A percentile compares a stretch with the other conserved stretches of the same genome.
Evolutionary conservation across 2,329 filamentous ascomycete genomes (phyloP).

Genomic region (Diaporthe vexans): DNA sequence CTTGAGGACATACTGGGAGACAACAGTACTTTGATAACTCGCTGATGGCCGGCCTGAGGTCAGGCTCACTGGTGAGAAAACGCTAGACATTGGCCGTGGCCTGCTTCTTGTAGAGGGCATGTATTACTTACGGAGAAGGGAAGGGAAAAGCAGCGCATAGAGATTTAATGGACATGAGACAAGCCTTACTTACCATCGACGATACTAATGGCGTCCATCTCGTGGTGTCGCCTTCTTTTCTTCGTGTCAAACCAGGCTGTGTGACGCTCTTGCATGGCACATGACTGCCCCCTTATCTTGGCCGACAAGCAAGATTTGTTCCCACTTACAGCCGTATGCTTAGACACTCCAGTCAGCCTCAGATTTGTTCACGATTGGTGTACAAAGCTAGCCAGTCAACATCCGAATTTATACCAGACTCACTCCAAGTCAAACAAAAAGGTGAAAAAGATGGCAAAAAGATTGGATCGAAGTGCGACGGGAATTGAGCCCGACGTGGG

Average conservation of each 20-base stretch:
- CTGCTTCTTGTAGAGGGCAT: not conserved
- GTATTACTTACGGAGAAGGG: not conserved
- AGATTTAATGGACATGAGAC: not conserved
- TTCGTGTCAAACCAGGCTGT: no score
- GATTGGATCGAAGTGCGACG: conserved; percentile 38
- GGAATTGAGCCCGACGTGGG: conserved; percentile 48
- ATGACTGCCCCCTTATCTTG: not conserved
- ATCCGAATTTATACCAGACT: no score
- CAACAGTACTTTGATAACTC: not conserved
- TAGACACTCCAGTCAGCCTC: not conserved
- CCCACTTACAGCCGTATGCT: not conserved
- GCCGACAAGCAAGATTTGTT: not conserved
- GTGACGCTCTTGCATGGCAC: not conserved
- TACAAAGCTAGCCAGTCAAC: no score
- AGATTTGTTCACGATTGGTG: no score
- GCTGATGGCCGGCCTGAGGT: not conserved
- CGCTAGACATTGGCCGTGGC: not conserved
- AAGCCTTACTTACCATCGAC: not conserved
- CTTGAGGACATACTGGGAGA: not conserved
- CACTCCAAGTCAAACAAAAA: no score
- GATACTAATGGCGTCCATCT: not conserved
- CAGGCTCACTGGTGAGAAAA: no score
- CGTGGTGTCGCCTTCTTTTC: no score
- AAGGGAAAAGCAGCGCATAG: not conserved
- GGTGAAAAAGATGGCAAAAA: not conserved